A percentile compares a stretch with the other conserved stretches of the same genome.
These are phyloP conservation scores for Rhizophagus prolifer DNA, from an alignment of 192 early-diverging fungal species.

Conservation along the genomic window DNA sequence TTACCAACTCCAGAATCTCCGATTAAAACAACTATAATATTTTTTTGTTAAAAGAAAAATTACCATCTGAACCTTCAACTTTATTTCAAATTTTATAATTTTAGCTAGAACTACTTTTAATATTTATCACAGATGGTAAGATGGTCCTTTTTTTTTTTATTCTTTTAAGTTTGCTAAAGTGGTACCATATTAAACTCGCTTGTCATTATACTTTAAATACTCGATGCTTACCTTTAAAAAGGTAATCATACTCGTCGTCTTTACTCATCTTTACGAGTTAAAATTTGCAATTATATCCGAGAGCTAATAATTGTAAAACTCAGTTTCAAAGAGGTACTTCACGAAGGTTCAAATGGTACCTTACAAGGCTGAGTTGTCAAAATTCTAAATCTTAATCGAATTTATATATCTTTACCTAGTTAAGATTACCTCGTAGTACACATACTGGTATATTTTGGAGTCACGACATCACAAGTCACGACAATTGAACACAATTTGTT, in stretches of 20 bases:
- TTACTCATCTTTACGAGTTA: constrained; percentile 36
- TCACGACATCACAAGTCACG: background rate
- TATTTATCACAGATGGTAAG: background rate
- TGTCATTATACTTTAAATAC: background rate
- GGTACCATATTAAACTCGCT: background rate
- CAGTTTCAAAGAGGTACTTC: background rate
- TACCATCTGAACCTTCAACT: background rate
- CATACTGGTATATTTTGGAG: background rate
- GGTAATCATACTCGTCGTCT: constrained; percentile 57
- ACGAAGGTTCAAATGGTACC: background rate
- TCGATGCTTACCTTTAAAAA: constrained; percentile 43
- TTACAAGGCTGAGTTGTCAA: background rate
- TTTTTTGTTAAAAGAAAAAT: background rate
- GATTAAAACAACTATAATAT: constrained; percentile 74
- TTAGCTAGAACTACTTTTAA: background rate
- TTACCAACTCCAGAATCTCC: constrained; percentile 98
- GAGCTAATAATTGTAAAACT: background rate
- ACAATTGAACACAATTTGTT: background rate
- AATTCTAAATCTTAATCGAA: background rate
- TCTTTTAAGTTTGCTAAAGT: background rate
- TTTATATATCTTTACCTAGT: background rate
- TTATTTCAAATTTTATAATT: background rate
- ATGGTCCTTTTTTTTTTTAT: background rate
- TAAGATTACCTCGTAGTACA: background rate
- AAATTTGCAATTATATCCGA: background rate